Evolutionary conservation across 2,329 filamentous ascomycete genomes (phyloP), one percentile per base, ranked within the genome.

Genomic region (Aplosporella prunicola): DNA sequence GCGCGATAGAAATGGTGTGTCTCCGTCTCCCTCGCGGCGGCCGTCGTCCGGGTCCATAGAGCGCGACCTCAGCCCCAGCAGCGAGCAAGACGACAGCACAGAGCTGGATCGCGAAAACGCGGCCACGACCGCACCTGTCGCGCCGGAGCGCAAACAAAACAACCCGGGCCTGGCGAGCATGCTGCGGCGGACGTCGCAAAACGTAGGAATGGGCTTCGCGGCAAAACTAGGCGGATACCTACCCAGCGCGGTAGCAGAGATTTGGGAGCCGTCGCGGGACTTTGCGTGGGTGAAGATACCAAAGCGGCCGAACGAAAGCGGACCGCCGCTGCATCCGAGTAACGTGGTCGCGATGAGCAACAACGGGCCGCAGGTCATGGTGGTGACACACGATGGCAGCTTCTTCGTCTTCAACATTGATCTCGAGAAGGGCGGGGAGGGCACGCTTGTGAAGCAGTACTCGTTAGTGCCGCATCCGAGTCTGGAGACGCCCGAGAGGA

Each of bases 361-460:
- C 52, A 93, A 80, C 55, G 88, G 83, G 17, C 91, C 91, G 1
- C 88, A 96, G 52, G 84, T 98, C 32, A 96, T 98, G 88, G 85
- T 96, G 0, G 88, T 95, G 10, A 98, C 91, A 0, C 95, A 82
- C 50, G 91, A 98, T 56, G 91, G 91, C 8, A 81, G 81, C 16
- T 96, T 95, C 54, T 94, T 91, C 50, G 82, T 96, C 20, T 98
- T 89, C 62, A 89, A 85, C 47, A 87, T 98, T 38, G 88, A 98
- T 57, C 76, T 98, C 67, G 88, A 93, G 50, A 83, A 84, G 44
- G 91, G 91, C 13, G 91, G 91, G 16, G 91, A 98, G 62, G 91
- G 91, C 0, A 84, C 82, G 32, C 63, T 98, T 49, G 79, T 88
- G 35, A 93, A 93, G 58, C 85, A 93, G 56, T 94, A 87, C 58